Percentiles rank a stretch among this genome's conserved stretches.
These are phyloP conservation scores for Evernia prunastri DNA, from an alignment of 495 filamentous ascomycete genomes.

Conservation along the genomic window DNA sequence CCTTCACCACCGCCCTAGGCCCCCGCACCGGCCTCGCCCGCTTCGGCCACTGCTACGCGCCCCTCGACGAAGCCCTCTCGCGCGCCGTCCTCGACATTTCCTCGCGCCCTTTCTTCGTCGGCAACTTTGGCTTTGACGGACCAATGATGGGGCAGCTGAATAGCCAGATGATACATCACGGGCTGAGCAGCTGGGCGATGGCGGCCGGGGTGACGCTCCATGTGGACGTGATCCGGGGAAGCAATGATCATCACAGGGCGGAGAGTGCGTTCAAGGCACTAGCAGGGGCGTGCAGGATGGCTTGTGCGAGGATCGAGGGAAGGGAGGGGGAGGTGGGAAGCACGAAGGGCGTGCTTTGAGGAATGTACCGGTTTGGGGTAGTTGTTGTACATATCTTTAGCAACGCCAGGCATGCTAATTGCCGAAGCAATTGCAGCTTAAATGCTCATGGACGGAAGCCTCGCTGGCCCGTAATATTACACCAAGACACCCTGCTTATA, in stretches of 20 bases:
- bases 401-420: not conserved
- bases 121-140: constrained; percentile 71
- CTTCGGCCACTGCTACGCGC: constrained; percentile 85
- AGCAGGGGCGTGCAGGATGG: constrained; percentile 72
- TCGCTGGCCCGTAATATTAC: not conserved
- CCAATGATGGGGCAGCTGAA: constrained; percentile 92
- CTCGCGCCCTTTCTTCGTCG: constrained; percentile 76
- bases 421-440: not conserved
- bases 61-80: constrained; percentile 90
- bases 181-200: constrained; percentile 87
- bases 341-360: constrained; percentile 78
- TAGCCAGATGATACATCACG: constrained; percentile 96
- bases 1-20: constrained; percentile 73
- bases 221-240: constrained; percentile 78
- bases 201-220: constrained; percentile 87
- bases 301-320: constrained; percentile 65
- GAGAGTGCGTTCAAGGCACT: constrained; percentile 98
- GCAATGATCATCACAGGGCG: constrained; percentile 93
- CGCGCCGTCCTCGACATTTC: constrained; percentile 92
- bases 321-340: constrained; percentile 87
- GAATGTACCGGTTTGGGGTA: not conserved
- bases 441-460: not conserved
- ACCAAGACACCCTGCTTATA: not conserved
- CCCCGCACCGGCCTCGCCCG: constrained; percentile 72
- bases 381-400: not conserved